Percentiles rank a stretch among this genome's conserved stretches.
These are phyloP conservation scores for Saussurea involucrata DNA, from an alignment of 129 eudicot species.

Conservation along the genomic window DNA sequence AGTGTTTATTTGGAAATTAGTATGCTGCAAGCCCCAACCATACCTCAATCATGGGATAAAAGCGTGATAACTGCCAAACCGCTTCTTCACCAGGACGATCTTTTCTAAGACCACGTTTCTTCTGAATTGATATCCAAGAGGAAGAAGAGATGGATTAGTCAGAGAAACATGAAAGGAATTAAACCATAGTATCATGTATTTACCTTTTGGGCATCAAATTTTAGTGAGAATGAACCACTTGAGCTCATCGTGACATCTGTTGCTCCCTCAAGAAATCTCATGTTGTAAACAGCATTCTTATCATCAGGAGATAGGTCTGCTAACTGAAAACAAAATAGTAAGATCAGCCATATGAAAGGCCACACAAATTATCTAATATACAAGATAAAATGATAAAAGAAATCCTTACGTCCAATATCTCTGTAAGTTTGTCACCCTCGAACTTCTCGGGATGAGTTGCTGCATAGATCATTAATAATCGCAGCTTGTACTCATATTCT, in stretches of 20 bases:
- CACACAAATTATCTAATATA: not conserved
- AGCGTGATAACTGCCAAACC: constrained; percentile 83
- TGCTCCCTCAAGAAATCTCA: constrained; percentile 73
- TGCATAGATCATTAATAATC: constrained; percentile 88
- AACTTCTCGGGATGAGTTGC: constrained; percentile 73
- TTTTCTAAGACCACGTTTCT: constrained; percentile 66
- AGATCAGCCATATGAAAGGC: not conserved
- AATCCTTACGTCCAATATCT: constrained; percentile 59
- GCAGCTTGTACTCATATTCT: constrained; percentile 64
- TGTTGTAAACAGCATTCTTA: constrained; percentile 71
- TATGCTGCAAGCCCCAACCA: not conserved
- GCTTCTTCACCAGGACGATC: constrained; percentile 77
- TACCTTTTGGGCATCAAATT: constrained; percentile 51
- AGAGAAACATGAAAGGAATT: constrained; percentile 17
- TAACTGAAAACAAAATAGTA: constrained; percentile 37
- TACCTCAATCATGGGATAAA: constrained; percentile 94
- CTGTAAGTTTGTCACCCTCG: constrained; percentile 61
- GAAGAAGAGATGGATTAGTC: not conserved
- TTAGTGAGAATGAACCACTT: constrained; percentile 35
- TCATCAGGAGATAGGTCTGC: constrained; percentile 72
- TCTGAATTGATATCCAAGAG: constrained; percentile 36
- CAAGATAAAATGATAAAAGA: not conserved
- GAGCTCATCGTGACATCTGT: constrained; percentile 52
- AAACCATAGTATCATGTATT: not conserved
- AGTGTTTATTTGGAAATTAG: not conserved